Evolutionary conservation across 2,329 filamentous ascomycete genomes (phyloP).

Genomic region (Tolypocladium ovalisporum): DNA sequence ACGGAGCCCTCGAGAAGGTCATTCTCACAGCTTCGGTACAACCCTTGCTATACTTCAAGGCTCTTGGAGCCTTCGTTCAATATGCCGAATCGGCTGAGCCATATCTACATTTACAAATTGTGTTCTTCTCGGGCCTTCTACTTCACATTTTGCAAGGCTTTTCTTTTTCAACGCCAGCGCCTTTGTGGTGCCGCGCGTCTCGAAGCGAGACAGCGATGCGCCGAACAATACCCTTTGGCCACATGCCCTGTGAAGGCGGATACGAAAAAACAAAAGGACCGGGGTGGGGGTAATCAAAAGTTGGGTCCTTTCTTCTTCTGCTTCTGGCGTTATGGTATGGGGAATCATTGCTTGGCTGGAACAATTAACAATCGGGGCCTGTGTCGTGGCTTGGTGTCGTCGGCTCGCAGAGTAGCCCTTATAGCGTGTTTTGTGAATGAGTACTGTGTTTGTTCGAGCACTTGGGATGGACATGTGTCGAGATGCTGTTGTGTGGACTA

Average conservation of each 20-base stretch:
- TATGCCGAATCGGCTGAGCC: neutral
- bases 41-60: neutral
- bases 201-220: neutral
- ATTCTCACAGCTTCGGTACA: neutral
- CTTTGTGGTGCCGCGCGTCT: neutral
- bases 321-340: neutral
- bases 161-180: neutral
- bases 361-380: neutral
- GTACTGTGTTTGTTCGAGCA: neutral
- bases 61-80: neutral
- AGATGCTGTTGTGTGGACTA: neutral
- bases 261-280: neutral
- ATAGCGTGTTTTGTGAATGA: constrained; percentile 1
- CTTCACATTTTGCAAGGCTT: neutral
- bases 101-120: neutral
- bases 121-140: neutral
- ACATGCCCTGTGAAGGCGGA: neutral
- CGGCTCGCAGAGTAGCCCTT: neutral
- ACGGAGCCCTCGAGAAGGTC: neutral
- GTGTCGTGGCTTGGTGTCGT: neutral
- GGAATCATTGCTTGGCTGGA: neutral
- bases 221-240: neutral
- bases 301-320: neutral
- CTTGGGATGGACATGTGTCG: neutral
- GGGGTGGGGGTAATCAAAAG: constrained; percentile 1